These are phyloP conservation scores for Aureobasidium sp. DNA, from an alignment of 2,329 filamentous ascomycete genomes.

Conservation along the genomic window DNA sequence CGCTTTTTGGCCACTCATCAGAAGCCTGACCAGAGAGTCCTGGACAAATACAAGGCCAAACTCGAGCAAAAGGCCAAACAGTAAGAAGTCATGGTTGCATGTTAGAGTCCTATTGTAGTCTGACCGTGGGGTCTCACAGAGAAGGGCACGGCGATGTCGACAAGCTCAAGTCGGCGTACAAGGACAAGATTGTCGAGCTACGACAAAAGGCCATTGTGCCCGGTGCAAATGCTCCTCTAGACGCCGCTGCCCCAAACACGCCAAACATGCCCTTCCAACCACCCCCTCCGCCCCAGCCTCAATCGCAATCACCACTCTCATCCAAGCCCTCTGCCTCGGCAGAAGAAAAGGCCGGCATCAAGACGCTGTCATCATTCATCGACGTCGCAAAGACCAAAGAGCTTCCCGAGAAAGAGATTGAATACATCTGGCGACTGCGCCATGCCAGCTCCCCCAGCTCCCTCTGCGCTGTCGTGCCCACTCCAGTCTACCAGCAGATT, in stretches of 20 bases:
- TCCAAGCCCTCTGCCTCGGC: conserved; percentile 25
- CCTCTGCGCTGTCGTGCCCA: conserved; percentile 76
- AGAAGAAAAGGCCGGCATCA: conserved; percentile 45
- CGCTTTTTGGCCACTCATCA: conserved; percentile 80
- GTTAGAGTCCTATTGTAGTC: not conserved
- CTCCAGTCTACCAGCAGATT: conserved; percentile 67
- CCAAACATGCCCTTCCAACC: conserved; percentile 30
- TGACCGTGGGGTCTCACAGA: conserved; percentile 24
- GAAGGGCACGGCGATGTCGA: conserved; percentile 64
- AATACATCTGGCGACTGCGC: conserved; percentile 81
- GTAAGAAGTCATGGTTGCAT: conserved; percentile 32
- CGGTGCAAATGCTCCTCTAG: conserved; percentile 41
- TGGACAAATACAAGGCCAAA: conserved; percentile 83
- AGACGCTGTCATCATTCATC: conserved; percentile 61
- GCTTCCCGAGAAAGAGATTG: conserved; percentile 74
- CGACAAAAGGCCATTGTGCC: conserved; percentile 58
- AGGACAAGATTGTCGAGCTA: conserved; percentile 70
- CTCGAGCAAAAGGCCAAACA: conserved; percentile 72
- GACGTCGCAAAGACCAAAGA: conserved; percentile 69
- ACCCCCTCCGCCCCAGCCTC: conserved; percentile 31
- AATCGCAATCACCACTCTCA: conserved; percentile 23
- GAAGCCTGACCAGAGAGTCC: conserved; percentile 53
- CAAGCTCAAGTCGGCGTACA: conserved; percentile 73
- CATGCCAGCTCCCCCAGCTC: conserved; percentile 66
- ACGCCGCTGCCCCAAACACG: conserved; percentile 20